A percentile compares a stretch with the other conserved stretches of the same genome.
These are phyloP conservation scores for Fusarium mangiferae DNA, from an alignment of 2,329 filamentous ascomycete genomes.

Conservation along the genomic window DNA sequence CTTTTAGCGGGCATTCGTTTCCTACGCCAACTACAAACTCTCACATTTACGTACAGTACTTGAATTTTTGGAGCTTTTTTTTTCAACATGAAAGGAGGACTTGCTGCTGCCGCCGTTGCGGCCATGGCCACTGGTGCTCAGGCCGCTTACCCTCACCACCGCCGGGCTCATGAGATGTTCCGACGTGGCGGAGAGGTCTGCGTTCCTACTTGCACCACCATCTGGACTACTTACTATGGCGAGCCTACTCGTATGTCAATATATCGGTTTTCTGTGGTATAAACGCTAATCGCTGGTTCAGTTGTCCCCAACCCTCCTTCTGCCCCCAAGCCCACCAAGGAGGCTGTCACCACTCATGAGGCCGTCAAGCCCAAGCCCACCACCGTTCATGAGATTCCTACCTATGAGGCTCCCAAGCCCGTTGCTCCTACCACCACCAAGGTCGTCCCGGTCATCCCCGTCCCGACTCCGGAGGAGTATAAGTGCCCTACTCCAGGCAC, in stretches of 20 bases:
- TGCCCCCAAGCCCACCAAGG: constrained; percentile 33
- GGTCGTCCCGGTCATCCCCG: constrained; percentile 57
- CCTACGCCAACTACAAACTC: constrained; percentile 37
- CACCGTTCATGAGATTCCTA: constrained; percentile 19
- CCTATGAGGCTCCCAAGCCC: constrained; percentile 25
- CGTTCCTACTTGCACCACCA: constrained; percentile 74
- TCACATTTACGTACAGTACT: constrained; percentile 21
- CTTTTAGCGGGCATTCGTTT: constrained; percentile 87
- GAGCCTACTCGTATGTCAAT: constrained; percentile 68
- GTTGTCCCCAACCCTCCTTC: constrained; percentile 54
- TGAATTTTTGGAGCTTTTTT: constrained; percentile 40
- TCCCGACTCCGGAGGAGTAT: constrained; percentile 64
- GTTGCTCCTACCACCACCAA: constrained; percentile 47
- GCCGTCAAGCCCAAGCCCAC: constrained; percentile 23
- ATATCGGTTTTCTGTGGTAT: background rate
- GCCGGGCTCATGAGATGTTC: constrained; percentile 71
- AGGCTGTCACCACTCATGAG: constrained; percentile 26
- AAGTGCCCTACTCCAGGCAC: constrained; percentile 73
- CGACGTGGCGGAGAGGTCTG: constrained; percentile 64
- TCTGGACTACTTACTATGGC: constrained; percentile 77
- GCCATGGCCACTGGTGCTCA: constrained; percentile 66
- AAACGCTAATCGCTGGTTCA: constrained; percentile 39
- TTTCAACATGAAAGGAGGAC: constrained; percentile 77
- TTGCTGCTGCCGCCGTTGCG: constrained; percentile 73
- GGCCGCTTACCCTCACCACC: constrained; percentile 67